These are phyloP conservation scores for Pythium phragmitis DNA, from an alignment of 352 stramenopile genomes.

Conservation along the genomic window DNA sequence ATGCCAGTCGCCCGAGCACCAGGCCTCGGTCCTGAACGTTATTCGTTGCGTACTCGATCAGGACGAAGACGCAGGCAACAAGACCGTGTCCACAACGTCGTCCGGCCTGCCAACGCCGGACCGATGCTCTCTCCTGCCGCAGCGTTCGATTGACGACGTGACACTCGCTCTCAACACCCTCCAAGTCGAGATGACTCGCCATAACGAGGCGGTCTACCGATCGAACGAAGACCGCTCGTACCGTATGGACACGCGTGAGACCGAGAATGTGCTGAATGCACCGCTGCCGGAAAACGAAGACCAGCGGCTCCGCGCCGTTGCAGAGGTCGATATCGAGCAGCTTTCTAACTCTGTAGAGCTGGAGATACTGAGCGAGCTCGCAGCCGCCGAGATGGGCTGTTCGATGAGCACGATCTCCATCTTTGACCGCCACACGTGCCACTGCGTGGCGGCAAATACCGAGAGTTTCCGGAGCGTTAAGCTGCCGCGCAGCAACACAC, in stretches of 20 bases:
- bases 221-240: constrained; percentile 19
- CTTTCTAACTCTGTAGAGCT: constrained; percentile 36
- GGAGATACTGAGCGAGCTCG: constrained; percentile 59
- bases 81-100: neutral
- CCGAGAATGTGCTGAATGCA: constrained; percentile 7
- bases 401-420: constrained; percentile 53
- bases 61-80: constrained; percentile 15
- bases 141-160: constrained; percentile 4
- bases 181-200: constrained; percentile 5
- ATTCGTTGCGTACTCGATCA: constrained; percentile 47
- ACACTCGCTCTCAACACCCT: constrained; percentile 5
- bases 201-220: constrained; percentile 4
- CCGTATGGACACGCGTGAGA: constrained; percentile 4
- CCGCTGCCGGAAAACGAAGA: constrained; percentile 22
- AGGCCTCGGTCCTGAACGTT: constrained; percentile 42
- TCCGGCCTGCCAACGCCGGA: neutral
- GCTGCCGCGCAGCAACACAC: neutral
- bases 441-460: constrained; percentile 37
- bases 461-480: constrained; percentile 27
- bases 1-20: constrained; percentile 32
- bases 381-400: constrained; percentile 47
- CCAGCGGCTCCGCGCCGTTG: constrained; percentile 13
- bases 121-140: too few relatives aligned
- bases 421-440: constrained; percentile 40
- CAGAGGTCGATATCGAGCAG: constrained; percentile 13